These are phyloP conservation scores for Pythium biforme DNA, from an alignment of 352 stramenopile species.

Conservation along the genomic window DNA sequence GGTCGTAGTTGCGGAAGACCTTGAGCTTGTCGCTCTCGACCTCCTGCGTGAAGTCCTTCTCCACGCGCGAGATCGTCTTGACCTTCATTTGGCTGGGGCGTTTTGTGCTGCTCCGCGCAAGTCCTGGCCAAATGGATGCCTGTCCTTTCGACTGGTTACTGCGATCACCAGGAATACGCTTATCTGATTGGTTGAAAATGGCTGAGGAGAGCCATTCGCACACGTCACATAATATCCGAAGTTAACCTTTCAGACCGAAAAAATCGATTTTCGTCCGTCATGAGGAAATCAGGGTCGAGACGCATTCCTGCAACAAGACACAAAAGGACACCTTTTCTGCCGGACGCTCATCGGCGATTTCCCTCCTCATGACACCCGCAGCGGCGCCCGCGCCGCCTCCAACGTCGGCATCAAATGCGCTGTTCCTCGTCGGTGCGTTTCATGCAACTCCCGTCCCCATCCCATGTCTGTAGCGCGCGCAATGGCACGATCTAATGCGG, in stretches of 20 bases:
- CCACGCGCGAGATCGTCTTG: constrained; percentile 96
- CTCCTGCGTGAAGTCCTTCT: constrained; percentile 94
- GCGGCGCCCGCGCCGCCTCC: constrained; percentile 15
- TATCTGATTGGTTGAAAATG: constrained; percentile 22
- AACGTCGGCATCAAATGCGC: constrained; percentile 50
- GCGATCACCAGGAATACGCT: constrained; percentile 1
- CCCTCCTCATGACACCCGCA: not conserved
- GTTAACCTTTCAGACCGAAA: too few species aligned
- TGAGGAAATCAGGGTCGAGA: too few species aligned
- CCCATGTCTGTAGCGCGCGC: not conserved
- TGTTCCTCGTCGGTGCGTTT: constrained; percentile 69
- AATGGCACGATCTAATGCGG: not conserved
- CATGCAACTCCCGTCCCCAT: not conserved
- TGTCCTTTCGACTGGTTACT: constrained; percentile 28
- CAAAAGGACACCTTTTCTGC: too few species aligned
- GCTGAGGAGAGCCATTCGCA: not conserved
- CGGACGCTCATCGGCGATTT: not conserved
- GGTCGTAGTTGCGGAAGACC: constrained; percentile 97
- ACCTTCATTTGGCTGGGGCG: constrained; percentile 96
- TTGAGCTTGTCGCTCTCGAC: constrained; percentile 92
- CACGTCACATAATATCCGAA: constrained; percentile 20
- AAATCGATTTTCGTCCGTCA: not conserved
- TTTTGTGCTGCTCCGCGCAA: not conserved
- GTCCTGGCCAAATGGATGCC: not conserved
- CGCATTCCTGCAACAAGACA: not conserved